Base-by-base conservation (phyloP, 805 yeast genomes). In the Ogataea zsoltii region DNA sequence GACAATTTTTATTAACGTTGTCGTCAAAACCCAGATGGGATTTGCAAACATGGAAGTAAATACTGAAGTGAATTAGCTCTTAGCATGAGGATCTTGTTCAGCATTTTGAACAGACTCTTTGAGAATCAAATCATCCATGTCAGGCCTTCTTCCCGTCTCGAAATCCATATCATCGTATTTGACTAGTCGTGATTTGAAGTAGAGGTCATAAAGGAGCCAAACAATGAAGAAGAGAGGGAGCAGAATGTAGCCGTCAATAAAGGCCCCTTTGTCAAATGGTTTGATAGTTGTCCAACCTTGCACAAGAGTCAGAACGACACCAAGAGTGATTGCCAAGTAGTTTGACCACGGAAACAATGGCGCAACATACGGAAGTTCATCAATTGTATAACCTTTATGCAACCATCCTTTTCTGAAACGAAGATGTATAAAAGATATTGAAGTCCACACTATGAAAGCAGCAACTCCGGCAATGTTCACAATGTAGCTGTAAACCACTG, bases 221-320 rank as follows among this genome's bases (percentile, higher is more conserved):
- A 71, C 41, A 5, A 80, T 51, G 21, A 71, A 65, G 53, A 79
- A 82, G 14, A 80, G 67, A 1, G 88, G 87, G 7, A 83, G 54
- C 53, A 83, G 57, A 48, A 83, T 75, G 58, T 83, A 83, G 2
- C 82, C 77, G 59, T 82, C 88, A 34, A 76, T 70, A 54, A 76
- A 76, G 38, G 54, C 55, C 15, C 80, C 82, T 3, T 80, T 79
- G 25, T 68, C 64, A 52, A 79, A 82, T 0, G 87, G 88, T 40
- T 70, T 69, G 50, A 82, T 75, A 33, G 72, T 66, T 0, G 82
- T 68, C 85, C 86, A 82, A 2, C 86, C 85, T 60, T 82, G 87
- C 15, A 80, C 91, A 44, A 77, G 79, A 39, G 86, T 90, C 30
- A 76, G 72, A 45, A 80, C 84, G 1, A 77, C 85, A 33, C 96